Conservation (phyloP, 2,329 filamentous ascomycete species). For the Chaetomiaceae sp. region DNA sequence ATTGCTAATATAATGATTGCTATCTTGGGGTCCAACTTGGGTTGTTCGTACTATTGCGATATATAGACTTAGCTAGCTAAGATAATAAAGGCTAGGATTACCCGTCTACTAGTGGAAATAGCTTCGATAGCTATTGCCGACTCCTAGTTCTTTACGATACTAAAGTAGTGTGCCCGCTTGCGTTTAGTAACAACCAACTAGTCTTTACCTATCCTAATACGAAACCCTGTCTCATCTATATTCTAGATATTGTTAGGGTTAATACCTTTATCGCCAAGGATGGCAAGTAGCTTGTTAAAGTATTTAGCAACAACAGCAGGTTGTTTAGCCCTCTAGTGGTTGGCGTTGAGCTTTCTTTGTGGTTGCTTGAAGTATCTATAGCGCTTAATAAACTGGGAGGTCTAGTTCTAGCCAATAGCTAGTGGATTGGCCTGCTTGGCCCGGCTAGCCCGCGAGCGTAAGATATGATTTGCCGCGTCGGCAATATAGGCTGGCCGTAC, state of each 20-base stretch:
- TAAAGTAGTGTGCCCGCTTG: not conserved
- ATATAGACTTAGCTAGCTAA: not conserved
- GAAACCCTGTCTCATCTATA: conserved; percentile 1
- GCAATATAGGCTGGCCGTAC: not conserved
- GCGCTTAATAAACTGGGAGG: too few species aligned
- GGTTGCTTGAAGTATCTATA: too few species aligned
- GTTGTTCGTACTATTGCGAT: not conserved
- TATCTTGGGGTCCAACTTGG: not conserved
- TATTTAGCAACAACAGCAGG: not conserved
- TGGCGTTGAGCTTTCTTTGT: too few species aligned
- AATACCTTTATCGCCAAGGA: not conserved
- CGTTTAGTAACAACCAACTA: conserved; percentile 1
- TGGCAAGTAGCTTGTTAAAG: not conserved
- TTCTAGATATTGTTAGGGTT: not conserved
- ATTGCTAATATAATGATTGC: not conserved
- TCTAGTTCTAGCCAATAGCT: too few species aligned
- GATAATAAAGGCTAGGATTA: not conserved
- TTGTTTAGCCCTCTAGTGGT: too few species aligned
- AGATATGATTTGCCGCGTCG: not conserved
- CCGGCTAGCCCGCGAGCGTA: too few species aligned
- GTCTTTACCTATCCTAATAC: not conserved
- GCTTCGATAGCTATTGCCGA: not conserved
- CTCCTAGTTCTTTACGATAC: not conserved
- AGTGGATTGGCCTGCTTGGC: too few species aligned
- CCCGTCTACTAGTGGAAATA: not conserved